phyloP scores from a whole-genome alignment of 148 eudicot species.

The Camellia granthamiana region DNA sequence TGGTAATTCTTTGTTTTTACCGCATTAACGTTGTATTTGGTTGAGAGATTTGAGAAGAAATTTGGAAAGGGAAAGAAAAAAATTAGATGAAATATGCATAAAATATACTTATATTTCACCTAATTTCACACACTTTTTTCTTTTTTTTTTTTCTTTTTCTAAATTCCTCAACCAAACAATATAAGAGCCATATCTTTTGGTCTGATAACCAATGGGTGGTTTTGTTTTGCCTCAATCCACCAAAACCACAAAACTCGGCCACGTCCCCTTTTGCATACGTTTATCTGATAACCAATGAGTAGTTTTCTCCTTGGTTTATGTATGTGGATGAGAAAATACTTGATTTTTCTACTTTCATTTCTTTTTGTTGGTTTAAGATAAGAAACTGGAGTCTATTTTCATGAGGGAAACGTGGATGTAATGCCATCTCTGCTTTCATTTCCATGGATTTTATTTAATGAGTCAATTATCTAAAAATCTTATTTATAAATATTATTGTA shows the following conservation, averaged over 20 bases:
- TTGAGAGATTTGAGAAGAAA: no score
- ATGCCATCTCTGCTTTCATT: constrained; percentile 13
- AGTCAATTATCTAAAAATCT: no score
- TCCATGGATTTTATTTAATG: constrained; percentile 9
- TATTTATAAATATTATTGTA: no score
- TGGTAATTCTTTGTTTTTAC: neutral
- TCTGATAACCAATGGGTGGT: constrained; percentile 33
- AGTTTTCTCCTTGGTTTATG: constrained; percentile 20
- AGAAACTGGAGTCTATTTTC: constrained; percentile 10
- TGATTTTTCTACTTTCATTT: constrained; percentile 21
- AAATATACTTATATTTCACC: no score
- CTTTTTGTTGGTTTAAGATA: constrained; percentile 30
- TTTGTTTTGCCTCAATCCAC: constrained; percentile 24
- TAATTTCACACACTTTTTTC: no score
- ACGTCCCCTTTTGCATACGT: constrained; percentile 22
- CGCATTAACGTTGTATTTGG: no score
- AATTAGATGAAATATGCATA: no score
- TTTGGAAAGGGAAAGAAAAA: no score
- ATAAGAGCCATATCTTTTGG: constrained; percentile 17
- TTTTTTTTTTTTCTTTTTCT: neutral
- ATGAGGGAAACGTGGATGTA: constrained; percentile 18
- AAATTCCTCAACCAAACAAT: neutral
- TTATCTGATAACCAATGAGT: constrained; percentile 8
- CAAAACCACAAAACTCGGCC: constrained; percentile 23
- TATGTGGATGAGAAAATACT: constrained; percentile 40